phyloP scores from a whole-genome alignment of 1,284 basidiomycete genomes.

The Apiotrichum porosum region DNA sequence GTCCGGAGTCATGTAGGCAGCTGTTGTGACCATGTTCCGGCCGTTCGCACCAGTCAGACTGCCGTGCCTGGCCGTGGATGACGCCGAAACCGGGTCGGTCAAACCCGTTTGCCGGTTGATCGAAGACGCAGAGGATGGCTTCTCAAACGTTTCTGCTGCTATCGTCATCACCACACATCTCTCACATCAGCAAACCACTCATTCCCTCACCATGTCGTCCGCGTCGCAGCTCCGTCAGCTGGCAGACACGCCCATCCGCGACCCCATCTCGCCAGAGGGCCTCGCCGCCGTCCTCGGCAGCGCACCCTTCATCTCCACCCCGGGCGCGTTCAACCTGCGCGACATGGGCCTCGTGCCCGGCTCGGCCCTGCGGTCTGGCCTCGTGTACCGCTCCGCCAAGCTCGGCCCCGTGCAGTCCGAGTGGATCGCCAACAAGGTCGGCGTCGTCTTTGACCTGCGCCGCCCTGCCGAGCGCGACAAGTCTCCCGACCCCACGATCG shows the following conservation, averaged over 20 bases:
- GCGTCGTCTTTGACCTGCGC: slow-evolving; percentile 12
- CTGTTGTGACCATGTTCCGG: no score
- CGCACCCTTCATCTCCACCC: slow-evolving; percentile 10
- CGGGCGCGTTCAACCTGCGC: slow-evolving; percentile 9
- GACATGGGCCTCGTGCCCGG: slow-evolving; percentile 11
- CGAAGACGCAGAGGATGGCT: no score
- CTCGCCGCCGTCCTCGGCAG: slow-evolving; percentile 1
- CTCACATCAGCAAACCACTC: no score
- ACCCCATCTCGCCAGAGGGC: background rate
- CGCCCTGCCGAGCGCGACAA: slow-evolving; percentile 1
- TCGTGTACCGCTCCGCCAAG: slow-evolving; percentile 8
- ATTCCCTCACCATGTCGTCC: no score
- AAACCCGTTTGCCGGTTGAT: no score
- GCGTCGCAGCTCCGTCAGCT: no score
- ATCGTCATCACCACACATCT: no score
- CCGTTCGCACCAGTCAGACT: no score
- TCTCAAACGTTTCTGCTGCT: no score
- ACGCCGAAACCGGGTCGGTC: no score
- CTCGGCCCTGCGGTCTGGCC: slow-evolving; percentile 1
- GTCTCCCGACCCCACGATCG: slow-evolving; percentile 6
- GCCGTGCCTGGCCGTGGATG: no score
- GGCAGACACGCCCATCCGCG: background rate
- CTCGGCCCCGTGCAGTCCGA: background rate
- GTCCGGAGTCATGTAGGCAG: no score
- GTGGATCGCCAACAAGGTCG: slow-evolving; percentile 8